Percentiles rank a stretch among this genome's conserved stretches.
phyloP scores from a whole-genome alignment of 495 filamentous ascomycete genomes.

The Penicillium waksmanii region DNA sequence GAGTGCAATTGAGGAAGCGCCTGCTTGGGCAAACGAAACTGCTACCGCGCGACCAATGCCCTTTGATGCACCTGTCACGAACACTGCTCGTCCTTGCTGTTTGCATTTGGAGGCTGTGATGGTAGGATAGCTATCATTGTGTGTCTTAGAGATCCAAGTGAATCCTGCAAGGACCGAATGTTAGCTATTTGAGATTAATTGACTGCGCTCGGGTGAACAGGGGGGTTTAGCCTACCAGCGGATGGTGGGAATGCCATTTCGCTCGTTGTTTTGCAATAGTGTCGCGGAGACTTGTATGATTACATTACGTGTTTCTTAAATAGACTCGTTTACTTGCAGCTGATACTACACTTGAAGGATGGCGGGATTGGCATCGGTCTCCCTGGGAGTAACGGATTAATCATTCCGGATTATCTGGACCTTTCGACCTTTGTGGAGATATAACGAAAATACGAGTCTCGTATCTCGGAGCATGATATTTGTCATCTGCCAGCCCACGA shows the following conservation, averaged over 20 bases:
- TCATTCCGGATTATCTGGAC: background rate
- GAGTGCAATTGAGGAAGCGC: background rate
- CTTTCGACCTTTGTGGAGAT: background rate
- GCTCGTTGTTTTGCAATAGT: background rate
- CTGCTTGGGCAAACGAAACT: slow-evolving; percentile 1
- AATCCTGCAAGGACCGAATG: background rate
- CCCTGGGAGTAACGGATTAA: background rate
- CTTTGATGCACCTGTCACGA: background rate
- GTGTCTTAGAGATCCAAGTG: slow-evolving; percentile 1
- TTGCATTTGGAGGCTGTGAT: background rate
- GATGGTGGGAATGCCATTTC: slow-evolving; percentile 1
- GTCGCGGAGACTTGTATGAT: background rate
- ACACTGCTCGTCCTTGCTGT: background rate
- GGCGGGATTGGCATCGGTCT: background rate
- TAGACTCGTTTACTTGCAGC: background rate
- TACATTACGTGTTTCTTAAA: slow-evolving; percentile 1
- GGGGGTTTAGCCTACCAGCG: background rate
- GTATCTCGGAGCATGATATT: slow-evolving; percentile 1
- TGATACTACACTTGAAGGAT: background rate
- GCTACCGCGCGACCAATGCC: background rate
- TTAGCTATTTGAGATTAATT: background rate
- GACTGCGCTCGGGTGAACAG: background rate
- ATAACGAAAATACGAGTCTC: background rate
- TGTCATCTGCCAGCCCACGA: background rate
- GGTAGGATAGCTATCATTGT: background rate